Evolutionary conservation across 148 eudicot genomes (phyloP).

Genomic region (Simmondsia chinensis): DNA sequence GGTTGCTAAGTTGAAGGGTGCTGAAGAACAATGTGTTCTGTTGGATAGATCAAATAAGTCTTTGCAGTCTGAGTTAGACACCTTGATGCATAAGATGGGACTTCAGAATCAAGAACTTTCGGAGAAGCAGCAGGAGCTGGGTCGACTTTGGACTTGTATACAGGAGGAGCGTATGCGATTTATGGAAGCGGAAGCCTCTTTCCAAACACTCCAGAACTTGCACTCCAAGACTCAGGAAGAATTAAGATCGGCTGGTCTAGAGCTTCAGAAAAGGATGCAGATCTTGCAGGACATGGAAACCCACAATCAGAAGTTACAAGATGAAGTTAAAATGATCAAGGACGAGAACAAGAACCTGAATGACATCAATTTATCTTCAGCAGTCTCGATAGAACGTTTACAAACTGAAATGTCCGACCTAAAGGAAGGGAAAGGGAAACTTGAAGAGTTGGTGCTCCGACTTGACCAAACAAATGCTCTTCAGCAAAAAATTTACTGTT

Average conservation of each 20-base stretch:
- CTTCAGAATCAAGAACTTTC: conserved; percentile 64
- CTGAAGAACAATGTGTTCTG: conserved; percentile 59
- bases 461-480: conserved; percentile 66
- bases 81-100: conserved; percentile 44
- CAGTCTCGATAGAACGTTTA: conserved; percentile 49
- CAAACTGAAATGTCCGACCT: conserved; percentile 49
- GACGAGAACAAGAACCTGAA: conserved; percentile 68
- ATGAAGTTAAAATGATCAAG: conserved; percentile 40
- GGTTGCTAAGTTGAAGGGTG: conserved; percentile 51
- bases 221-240: conserved; percentile 73
- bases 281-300: conserved; percentile 48
- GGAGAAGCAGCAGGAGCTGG: conserved; percentile 86
- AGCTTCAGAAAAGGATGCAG: conserved; percentile 61
- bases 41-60: conserved; percentile 61
- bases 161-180: conserved; percentile 82
- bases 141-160: conserved; percentile 59
- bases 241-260: conserved; percentile 48
- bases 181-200: conserved; percentile 72
- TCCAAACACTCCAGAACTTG: conserved; percentile 63
- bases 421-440: conserved; percentile 43
- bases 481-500: conserved; percentile 67
- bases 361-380: conserved; percentile 52
- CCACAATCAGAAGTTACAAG: conserved; percentile 39
- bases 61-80: conserved; percentile 49
- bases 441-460: conserved; percentile 64